These are phyloP conservation scores for Glycine latifolia DNA, from an alignment of 306 rosid genomes.

Conservation along the genomic window DNA sequence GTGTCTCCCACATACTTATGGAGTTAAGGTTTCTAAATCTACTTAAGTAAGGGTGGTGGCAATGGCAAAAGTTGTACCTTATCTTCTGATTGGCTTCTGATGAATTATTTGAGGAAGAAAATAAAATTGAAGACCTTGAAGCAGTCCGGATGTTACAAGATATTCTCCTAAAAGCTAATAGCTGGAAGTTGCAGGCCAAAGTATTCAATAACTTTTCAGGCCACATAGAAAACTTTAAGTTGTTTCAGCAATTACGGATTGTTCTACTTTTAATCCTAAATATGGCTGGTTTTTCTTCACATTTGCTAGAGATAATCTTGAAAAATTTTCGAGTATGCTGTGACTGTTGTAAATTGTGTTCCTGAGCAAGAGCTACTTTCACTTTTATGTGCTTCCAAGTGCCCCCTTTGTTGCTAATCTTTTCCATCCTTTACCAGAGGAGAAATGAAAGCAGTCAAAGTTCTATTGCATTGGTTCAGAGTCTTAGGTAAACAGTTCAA, in stretches of 20 bases:
- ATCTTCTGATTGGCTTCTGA: slow-evolving; percentile 80
- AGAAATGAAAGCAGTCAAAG: slow-evolving; percentile 82
- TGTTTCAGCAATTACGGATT: slow-evolving; percentile 93
- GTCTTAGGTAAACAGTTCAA: slow-evolving; percentile 66
- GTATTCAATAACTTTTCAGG: slow-evolving; percentile 95
- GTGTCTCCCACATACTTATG: slow-evolving; percentile 65
- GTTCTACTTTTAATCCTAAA: slow-evolving; percentile 96
- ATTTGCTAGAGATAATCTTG: slow-evolving; percentile 88
- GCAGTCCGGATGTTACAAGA: slow-evolving; percentile 99
- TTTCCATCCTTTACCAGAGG: slow-evolving; percentile 83
- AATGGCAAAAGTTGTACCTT: slow-evolving; percentile 72
- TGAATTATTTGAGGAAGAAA: slow-evolving; percentile 90
- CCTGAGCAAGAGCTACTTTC: slow-evolving; percentile 99
- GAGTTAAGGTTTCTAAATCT: slow-evolving; percentile 73
- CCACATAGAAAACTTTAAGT: slow-evolving; percentile 82
- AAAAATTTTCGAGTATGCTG: slow-evolving; percentile 98
- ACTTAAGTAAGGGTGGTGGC: slow-evolving; percentile 70
- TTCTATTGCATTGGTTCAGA: slow-evolving; percentile 83
- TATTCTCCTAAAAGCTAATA: slow-evolving; percentile 89
- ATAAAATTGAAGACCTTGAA: slow-evolving; percentile 96
- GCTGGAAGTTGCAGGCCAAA: slow-evolving; percentile 90
- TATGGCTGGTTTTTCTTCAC: slow-evolving; percentile 88
- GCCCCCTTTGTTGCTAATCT: slow-evolving; percentile 74
- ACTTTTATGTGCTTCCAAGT: slow-evolving; percentile 81
- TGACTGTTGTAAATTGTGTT: slow-evolving; percentile 96